These are phyloP conservation scores for Xylariaceae sp. DNA, from an alignment of 2,329 filamentous ascomycete genomes.

Conservation along the genomic window DNA sequence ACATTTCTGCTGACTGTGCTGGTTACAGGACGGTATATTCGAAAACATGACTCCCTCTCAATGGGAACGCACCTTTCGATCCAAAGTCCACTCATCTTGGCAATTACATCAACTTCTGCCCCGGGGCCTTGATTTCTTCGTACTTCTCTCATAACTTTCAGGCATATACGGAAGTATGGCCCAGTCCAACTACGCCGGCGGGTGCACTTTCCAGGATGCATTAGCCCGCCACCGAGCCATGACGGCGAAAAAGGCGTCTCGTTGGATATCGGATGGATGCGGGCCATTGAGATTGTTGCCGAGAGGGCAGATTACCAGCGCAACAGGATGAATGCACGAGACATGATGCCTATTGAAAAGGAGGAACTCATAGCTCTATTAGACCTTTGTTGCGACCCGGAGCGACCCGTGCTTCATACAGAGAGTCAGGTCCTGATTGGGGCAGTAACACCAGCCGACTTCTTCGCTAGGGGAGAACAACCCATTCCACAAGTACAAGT, in stretches of 20 bases:
- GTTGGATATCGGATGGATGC: constrained; percentile 26
- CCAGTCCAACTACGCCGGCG: constrained; percentile 24
- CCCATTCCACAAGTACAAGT: too few relatives aligned
- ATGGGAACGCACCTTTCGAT: constrained; percentile 7
- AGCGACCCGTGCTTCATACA: too few relatives aligned
- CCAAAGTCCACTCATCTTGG: constrained; percentile 25
- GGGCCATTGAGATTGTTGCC: constrained; percentile 17
- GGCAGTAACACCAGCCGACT: too few relatives aligned
- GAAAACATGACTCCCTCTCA: constrained; percentile 24
- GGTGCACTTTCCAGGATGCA: constrained; percentile 25
- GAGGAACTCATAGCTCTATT: constrained; percentile 37
- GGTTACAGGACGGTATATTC: constrained; percentile 27
- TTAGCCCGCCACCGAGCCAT: constrained; percentile 14
- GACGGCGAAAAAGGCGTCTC: constrained; percentile 1
- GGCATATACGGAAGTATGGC: constrained; percentile 14
- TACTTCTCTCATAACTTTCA: constrained; percentile 19
- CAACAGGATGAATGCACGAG: constrained; percentile 21
- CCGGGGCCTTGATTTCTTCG: constrained; percentile 25
- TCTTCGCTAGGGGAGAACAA: too few relatives aligned
- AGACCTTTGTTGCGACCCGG: too few relatives aligned
- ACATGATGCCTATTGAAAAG: constrained; percentile 34
- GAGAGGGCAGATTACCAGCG: constrained; percentile 25
- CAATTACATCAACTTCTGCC: constrained; percentile 20
- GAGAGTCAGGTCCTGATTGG: constrained; percentile 22
- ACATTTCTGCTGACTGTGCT: too few relatives aligned